A percentile compares a stretch with the other conserved stretches of the same genome.
phyloP scores from a whole-genome alignment of 2,329 filamentous ascomycete genomes.

The Aspergillus pseudoterreus region DNA sequence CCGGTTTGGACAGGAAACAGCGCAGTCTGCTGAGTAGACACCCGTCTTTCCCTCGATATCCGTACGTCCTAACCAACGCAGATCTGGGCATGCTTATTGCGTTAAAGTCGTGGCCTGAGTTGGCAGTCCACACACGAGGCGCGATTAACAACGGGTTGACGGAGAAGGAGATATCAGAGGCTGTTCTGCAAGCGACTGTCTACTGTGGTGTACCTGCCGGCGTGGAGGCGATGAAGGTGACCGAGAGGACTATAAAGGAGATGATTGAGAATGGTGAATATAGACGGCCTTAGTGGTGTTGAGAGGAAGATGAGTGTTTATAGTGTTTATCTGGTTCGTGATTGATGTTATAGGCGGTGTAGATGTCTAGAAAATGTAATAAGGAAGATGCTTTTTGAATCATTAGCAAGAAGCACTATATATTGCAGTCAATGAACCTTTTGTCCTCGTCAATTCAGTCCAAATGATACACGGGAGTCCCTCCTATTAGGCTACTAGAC shows the following conservation, averaged over 20 bases:
- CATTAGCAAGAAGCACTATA: not conserved
- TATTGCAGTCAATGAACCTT: not conserved
- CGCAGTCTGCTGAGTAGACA: conserved; percentile 4
- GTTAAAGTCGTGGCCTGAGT: conserved; percentile 5
- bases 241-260: conserved; percentile 13
- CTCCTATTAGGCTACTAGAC: no score
- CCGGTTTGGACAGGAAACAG: conserved; percentile 8
- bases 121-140: conserved; percentile 6
- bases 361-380: no score
- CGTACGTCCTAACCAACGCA: not conserved
- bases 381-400: no score
- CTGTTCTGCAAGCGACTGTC: conserved; percentile 17
- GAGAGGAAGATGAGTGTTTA: no score
- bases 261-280: conserved; percentile 7
- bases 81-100: conserved; percentile 8
- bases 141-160: conserved; percentile 8
- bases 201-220: conserved; percentile 11
- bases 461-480: no score
- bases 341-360: no score
- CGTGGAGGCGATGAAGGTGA: conserved; percentile 5
- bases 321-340: no score
- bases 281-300: not conserved
- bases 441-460: no score
- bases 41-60: not conserved
- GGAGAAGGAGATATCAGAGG: conserved; percentile 5